Base-by-base conservation (phyloP, 176 grass and related monocot species). In the Carex pumila region DNA sequence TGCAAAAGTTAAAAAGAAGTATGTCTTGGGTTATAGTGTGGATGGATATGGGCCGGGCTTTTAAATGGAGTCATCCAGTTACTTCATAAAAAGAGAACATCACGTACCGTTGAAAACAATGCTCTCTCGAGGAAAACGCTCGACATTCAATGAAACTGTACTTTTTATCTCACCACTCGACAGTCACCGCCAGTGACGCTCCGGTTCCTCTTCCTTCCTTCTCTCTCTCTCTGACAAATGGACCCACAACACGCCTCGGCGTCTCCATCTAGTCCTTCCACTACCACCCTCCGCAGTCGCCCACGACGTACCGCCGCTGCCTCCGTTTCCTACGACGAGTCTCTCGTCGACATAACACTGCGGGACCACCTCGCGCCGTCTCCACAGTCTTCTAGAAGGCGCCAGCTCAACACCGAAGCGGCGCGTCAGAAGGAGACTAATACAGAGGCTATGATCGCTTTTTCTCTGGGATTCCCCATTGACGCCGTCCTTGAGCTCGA, bases 391-490 rank as follows among this genome's bases (percentile, higher is more conserved):
- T 57, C 84, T 50, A 86, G 89, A n/a, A 76, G 88, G 17, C 86
- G 90, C 57, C 87, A 91, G 47, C 87, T 87, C 41, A 89, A 77
- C 36, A 91, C 94, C 19, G 76, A 86, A 4, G 89, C 79, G 61
- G 95, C 92, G 58, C 89, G 95, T 34, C 95, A 98, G 86, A 86
- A 84, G 47, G 90, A 94, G 89, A 98, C 95, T 61, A 91, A 98
- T 82, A 98, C 89, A 3, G 95, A 98, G 90, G 92, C 95, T 37
- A 91, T 90, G 68, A 98, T 98, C 59, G 92, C 92, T 62, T 73
- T 98, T 31, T 97, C 95, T 11, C 85, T 98, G 0, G 95, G 95
- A 0, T 98, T 98, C 57, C 95, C 95, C 81, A 98, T 98, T 47
- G 95, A 98, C 61, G 65, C 80, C 5, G 87, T 98, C 2, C 89